Evolutionary conservation across 768 basidiomycete species (phyloP), one percentile per base, ranked within the genome.

Genomic region (Naganishia onofrii): DNA sequence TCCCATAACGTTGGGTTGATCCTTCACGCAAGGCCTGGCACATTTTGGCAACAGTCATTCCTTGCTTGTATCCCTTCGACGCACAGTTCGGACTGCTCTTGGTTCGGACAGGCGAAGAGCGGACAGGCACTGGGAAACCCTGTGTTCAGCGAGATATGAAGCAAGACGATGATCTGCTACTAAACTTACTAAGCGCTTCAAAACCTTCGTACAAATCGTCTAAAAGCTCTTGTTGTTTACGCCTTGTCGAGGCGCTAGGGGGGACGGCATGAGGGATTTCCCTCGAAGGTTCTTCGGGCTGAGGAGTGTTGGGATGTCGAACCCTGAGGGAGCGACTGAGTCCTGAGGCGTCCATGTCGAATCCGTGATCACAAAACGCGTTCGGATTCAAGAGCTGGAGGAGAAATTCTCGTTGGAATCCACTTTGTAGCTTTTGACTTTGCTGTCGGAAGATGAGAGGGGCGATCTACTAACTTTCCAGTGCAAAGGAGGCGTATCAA

Each of bases 121-220:
- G 26, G n/a, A 63, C 26, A 42, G 60, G 60, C 60, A 44, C 60
- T 63, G 60, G 5, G 29, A 26, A 55, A 19, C 2, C 34, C 26
- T 29, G 19, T 19, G 12, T 8, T 34, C 9, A 34, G 28, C 54
- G 13, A 21, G 54, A 12, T 17, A 38, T 21, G 10, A 15, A 19
- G 21, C 2, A 23, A 7, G 3, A 17, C 3, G 31, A 21, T 5
- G 12, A 36, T 38, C 42, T 26, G n/a, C 17, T 42, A 28, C 38
- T 12, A n/a, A 17, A 63, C 60, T 63, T 28, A 63, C 60, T 42
- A 26, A 42, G 28, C 26, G 46, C 34, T 17, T 63, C 60, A 26
- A 42, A 63, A 38, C 29, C 42, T 26, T 17, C 21, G 15, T 28
- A 63, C 5, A 51, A 23, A 7, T n/a, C 48, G 13, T 26, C 48